phyloP scores from a whole-genome alignment of 208 protist species.

The Leishmania martiniquensis region DNA sequence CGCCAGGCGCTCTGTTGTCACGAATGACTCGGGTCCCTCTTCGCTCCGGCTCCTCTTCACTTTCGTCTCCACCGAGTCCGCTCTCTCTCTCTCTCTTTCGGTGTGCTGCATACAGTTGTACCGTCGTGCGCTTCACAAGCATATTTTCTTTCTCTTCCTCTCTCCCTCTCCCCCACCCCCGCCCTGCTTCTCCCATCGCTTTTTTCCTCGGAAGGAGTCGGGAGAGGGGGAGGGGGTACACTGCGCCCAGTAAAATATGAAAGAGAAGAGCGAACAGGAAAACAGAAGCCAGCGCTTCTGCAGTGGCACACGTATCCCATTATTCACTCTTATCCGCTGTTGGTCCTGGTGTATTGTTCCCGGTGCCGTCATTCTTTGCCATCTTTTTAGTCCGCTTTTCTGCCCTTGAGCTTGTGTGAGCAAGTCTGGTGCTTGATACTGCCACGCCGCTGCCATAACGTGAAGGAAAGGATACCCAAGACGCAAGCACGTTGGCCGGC shows the following conservation, averaged over 20 bases:
- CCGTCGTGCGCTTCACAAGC: neutral
- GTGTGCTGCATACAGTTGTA: neutral
- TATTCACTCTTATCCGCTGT: no score
- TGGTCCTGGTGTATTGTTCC: neutral
- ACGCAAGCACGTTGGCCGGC: neutral
- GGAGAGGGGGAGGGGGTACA: no score
- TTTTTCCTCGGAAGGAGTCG: no score
- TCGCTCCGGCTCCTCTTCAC: neutral
- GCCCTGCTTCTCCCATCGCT: neutral
- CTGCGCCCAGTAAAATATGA: no score
- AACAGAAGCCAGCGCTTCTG: no score
- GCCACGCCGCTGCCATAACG: neutral
- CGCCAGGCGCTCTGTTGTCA: neutral
- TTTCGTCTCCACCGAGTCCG: neutral
- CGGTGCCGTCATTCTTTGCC: neutral
- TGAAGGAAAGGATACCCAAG: neutral
- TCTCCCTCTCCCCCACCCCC: neutral
- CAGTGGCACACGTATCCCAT: no score
- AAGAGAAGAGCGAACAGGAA: no score
- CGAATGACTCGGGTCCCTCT: neutral
- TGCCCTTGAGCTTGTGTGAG: neutral
- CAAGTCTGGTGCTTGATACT: neutral
- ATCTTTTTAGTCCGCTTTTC: neutral
- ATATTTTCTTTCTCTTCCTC: neutral
- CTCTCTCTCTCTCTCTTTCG: neutral